Evolutionary conservation across 805 yeast species (phyloP).

Genomic region (Starmerella asiatica): DNA sequence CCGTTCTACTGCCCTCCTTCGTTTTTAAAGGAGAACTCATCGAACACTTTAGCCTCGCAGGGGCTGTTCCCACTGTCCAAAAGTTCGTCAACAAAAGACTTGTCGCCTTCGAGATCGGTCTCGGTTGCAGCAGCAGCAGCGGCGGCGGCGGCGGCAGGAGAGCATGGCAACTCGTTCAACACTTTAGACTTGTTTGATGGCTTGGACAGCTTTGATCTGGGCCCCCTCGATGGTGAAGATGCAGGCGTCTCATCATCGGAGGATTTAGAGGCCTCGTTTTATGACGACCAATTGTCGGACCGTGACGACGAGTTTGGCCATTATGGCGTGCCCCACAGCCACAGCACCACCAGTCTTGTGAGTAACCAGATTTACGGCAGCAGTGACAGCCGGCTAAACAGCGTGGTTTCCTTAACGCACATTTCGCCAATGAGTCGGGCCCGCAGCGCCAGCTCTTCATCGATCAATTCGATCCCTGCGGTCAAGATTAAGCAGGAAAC

Average conservation of each 20-base stretch:
- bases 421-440: slow-evolving; percentile 2
- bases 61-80: neutral
- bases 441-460: slow-evolving; percentile 6
- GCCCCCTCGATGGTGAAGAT: neutral
- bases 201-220: neutral
- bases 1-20: slow-evolving; percentile 28
- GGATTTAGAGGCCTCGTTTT: neutral
- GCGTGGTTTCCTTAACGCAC: neutral
- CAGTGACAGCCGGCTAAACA: neutral
- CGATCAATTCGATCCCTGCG: neutral
- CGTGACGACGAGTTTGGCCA: neutral
- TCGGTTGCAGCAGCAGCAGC: slow-evolving; percentile 6
- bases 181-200: neutral
- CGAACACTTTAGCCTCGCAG: neutral
- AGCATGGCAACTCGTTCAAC: neutral
- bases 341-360: neutral
- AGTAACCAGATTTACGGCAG: neutral
- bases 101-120: neutral
- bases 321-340: neutral
- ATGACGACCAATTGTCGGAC: neutral
- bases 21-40: slow-evolving; percentile 11
- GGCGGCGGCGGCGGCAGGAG: slow-evolving; percentile 7
- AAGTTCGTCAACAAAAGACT: neutral
- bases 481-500: neutral
- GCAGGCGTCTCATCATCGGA: slow-evolving; percentile 3